Evolutionary conservation across 176 grass and related monocot species (phyloP).

Genomic region (Aegilops longissima): DNA sequence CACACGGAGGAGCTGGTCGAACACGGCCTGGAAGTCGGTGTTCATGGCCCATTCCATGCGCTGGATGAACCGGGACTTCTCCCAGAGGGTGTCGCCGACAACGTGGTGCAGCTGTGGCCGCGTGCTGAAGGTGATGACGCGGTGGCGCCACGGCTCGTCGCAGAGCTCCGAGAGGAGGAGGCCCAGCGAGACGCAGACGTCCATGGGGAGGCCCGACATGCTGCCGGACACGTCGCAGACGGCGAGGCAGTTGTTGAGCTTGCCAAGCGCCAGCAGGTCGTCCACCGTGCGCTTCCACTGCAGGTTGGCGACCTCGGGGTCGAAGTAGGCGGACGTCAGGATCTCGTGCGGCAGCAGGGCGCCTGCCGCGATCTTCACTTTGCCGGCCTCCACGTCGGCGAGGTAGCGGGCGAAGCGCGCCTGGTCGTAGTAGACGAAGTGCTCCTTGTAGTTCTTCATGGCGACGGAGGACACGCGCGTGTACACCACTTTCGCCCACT

Average conservation of each 20-base stretch:
- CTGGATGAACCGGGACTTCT: slow-evolving; percentile 48
- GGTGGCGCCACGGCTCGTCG: slow-evolving; percentile 62
- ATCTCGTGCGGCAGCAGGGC: slow-evolving; percentile 75
- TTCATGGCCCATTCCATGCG: slow-evolving; percentile 53
- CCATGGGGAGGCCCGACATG: slow-evolving; percentile 62
- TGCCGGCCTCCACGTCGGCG: slow-evolving; percentile 51
- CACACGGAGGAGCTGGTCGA: slow-evolving; percentile 63
- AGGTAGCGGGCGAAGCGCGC: slow-evolving; percentile 55
- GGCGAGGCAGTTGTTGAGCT: slow-evolving; percentile 58
- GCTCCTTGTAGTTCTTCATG: slow-evolving; percentile 70
- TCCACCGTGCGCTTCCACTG: slow-evolving; percentile 75
- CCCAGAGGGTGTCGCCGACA: slow-evolving; percentile 32
- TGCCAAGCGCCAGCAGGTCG: slow-evolving; percentile 48
- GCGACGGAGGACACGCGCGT: slow-evolving; percentile 74
- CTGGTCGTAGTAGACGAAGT: slow-evolving; percentile 58
- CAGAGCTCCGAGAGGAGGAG: slow-evolving; percentile 79
- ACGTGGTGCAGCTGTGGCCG: slow-evolving; percentile 49
- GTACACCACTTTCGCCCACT: slow-evolving; percentile 61
- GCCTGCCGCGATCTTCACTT: slow-evolving; percentile 67
- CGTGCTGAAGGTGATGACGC: slow-evolving; percentile 56
- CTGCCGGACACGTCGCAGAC: slow-evolving; percentile 83
- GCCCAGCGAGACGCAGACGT: slow-evolving; percentile 68
- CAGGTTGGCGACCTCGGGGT: slow-evolving; percentile 53
- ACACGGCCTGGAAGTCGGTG: slow-evolving; percentile 78
- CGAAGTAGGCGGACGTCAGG: background rate